Conservation (phyloP, 257 asterid species). For the Agastache rugosa region DNA sequence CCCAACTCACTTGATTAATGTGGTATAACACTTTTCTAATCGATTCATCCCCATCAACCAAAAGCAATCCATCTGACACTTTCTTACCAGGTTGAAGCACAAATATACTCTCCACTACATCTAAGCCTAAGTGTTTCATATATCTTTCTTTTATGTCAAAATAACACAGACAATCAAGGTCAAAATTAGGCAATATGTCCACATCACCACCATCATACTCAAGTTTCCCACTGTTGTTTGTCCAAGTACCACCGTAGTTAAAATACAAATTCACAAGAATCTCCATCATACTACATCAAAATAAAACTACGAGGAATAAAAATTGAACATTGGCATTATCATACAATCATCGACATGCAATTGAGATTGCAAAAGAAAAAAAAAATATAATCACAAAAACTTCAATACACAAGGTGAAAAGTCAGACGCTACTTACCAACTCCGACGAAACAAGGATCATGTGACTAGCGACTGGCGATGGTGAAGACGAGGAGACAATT, state of each 20-base stretch:
- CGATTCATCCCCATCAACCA: background rate
- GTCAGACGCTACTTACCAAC: no score
- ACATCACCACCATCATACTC: background rate
- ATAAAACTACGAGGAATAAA: background rate
- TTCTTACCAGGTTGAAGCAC: background rate
- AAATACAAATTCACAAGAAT: background rate
- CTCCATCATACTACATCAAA: background rate
- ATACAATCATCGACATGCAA: no score
- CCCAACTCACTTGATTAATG: background rate
- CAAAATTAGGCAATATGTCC: background rate
- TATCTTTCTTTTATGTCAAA: background rate
- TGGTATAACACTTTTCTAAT: background rate
- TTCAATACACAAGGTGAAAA: no score
- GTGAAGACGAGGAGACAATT: no score
- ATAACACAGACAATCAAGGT: background rate
- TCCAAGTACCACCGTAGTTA: background rate
- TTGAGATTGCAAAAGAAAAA: no score
- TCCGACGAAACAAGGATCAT: no score
- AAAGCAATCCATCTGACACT: background rate
- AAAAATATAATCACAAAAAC: no score
- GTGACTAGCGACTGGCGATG: no score
- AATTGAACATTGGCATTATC: no score
- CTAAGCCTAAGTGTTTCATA: background rate
- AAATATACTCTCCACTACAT: background rate
- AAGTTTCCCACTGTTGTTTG: background rate